Base-by-base conservation (phyloP, 1,284 basidiomycete species). In the Moesziomyces globuligerus region DNA sequence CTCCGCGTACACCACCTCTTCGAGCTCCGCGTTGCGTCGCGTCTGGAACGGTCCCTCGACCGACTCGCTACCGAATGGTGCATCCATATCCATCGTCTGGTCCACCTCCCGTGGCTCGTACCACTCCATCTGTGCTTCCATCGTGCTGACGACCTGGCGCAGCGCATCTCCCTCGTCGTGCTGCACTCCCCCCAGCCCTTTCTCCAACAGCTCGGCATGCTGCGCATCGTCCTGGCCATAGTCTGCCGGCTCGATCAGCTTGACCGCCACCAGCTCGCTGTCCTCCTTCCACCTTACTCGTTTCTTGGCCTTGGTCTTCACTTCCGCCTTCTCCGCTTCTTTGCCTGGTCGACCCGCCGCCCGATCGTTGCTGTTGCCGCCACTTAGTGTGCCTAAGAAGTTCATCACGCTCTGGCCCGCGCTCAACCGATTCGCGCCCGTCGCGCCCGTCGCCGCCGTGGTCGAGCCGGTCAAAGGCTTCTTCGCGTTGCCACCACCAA, bases 51-150 rank as follows among this genome's bases (percentile, higher is more conserved):
- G 60, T 13, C 66, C 69, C 36, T 72, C 69, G 15, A 55, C 42
- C n/a, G 64, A 68, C 41, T 68, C 69, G 49, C 46, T 60, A 10
- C 59, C 64, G 4, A 50, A 20, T 13, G 52, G 40, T 25, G 29
- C 54, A 4, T 29, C 32, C 4, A 44, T 54, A 21, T 17, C 11
- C 13, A 39, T 25, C 21, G 28, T 4, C n/a, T 57, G 29, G 0
- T 34, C 11, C 18, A 69, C 37, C 32, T 58, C 44, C 11, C 44
- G 47, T 18, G 68, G 70, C 25, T 55, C 48, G 43, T 58, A 68
- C 71, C 72, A 78, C 11, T 72, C 68, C 43, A 67, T 78, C 48
- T 56, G 43, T 34, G 68, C 73, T 37, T 74, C 71, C 75, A 78
- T 78, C 17, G 60, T 70, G 34, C 52, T 60, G n/a, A 70, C 58